Evolutionary conservation across 1,284 basidiomycete species (phyloP).

Genomic region (Tylopilus sp.): DNA sequence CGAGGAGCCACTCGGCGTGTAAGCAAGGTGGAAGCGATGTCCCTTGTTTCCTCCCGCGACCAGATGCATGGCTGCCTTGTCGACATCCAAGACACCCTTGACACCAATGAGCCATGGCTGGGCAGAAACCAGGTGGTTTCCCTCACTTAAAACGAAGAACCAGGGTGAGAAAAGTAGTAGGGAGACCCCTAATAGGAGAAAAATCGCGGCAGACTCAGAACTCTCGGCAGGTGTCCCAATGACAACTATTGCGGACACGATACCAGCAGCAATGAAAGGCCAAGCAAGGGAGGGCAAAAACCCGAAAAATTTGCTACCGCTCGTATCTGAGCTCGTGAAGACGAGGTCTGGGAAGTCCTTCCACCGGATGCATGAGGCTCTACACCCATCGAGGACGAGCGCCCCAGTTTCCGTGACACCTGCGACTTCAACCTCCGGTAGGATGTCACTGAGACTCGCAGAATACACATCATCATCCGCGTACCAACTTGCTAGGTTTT

Average conservation of each 20-base stretch:
- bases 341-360: constrained; percentile 29
- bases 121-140: background rate
- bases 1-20: background rate
- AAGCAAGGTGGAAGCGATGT: background rate
- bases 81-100: background rate
- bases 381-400: constrained; percentile 30
- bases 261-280: background rate
- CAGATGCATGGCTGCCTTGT: background rate
- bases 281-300: constrained; percentile 19
- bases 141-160: background rate
- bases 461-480: constrained; percentile 27
- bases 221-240: no score
- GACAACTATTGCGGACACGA: no score
- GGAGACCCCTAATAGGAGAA: background rate
- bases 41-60: background rate
- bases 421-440: constrained; percentile 29
- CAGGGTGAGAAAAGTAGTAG: background rate
- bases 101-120: background rate
- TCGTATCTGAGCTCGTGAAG: background rate
- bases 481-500: constrained; percentile 20
- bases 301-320: background rate
- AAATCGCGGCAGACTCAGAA: no score
- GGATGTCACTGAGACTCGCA: constrained; percentile 29
- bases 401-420: constrained; percentile 28
- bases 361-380: constrained; percentile 27